Base-by-base conservation (phyloP, 2,329 filamentous ascomycete genomes). In the Stagonosporopsis chrysanthemi region DNA sequence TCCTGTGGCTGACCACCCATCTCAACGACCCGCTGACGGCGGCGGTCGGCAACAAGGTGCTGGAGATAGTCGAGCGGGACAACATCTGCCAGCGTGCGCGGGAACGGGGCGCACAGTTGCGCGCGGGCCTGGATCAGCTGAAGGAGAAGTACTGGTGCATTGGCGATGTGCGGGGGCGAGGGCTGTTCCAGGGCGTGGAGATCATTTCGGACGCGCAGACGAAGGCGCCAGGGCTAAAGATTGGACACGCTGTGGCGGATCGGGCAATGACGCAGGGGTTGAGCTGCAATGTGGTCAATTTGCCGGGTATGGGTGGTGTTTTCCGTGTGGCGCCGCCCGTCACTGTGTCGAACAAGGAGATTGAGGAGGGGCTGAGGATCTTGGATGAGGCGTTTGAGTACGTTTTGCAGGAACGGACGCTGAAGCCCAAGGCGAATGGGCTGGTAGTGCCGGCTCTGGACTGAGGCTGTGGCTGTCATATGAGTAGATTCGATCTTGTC, bases 281-380 rank as follows among this genome's bases (percentile, higher is more conserved):
- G 1, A 73, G 64, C 50, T 65, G 63, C 44, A 65, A 73, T 28
- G 48, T 73, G 19, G 61, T 63, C 14, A 71, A 62, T 28, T 61
- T 72, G 29, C 63, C 68, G 4, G 65, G 62, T 11, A 65, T 71
- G 50, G 66, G 66, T 23, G 86, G 84, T 4, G 80, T 83, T 0
- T 86, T 88, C 58, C 75, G 86, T 11, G 82, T 88, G 47, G 85
- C 85, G 5, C 86, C 85, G 23, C 85, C 86, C 0, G 83, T 88
- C 38, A 86, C 83, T 0, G 82, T 87, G 8, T 81, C 81, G 0
- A 64, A 68, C 33, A 63, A 73, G 40, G 60, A 74, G 24, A 52
- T 74, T n/a, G 77, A 81, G 17, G 74, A 80, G 36, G 86, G 84
- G 0, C 64, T 89, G 55, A 63, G 55, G 2, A 83, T 88, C 42